Conservation (phyloP, 495 filamentous ascomycete species). For the Hyaloscypha hepaticicola region DNA sequence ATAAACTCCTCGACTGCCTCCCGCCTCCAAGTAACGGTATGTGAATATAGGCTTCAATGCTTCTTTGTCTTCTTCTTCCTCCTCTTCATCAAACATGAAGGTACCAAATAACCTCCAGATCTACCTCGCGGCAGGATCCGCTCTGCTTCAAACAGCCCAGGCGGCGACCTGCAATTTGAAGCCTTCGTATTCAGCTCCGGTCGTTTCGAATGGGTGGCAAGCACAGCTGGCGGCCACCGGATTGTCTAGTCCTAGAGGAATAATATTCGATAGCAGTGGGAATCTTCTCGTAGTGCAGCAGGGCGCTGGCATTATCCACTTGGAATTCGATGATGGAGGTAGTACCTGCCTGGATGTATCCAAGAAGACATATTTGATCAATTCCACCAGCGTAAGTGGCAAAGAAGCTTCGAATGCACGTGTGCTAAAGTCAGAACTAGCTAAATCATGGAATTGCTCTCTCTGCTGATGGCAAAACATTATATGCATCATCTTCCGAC, state of each 20-base stretch:
- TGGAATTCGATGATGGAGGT: slow-evolving; percentile 50
- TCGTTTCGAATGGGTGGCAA: slow-evolving; percentile 55
- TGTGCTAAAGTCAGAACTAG: slow-evolving; percentile 30
- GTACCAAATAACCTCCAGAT: not conserved
- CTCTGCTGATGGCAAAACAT: slow-evolving; percentile 56
- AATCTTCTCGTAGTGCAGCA: slow-evolving; percentile 61
- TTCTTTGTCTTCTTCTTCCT: not conserved
- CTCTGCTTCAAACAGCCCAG: not conserved
- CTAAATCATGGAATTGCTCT: slow-evolving; percentile 69
- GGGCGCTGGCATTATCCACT: slow-evolving; percentile 51
- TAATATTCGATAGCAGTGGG: slow-evolving; percentile 59
- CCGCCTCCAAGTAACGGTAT: not conserved
- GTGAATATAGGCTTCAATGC: not conserved
- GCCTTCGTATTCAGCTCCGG: slow-evolving; percentile 36
- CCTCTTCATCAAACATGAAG: slow-evolving; percentile 1
- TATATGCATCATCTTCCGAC: slow-evolving; percentile 61
- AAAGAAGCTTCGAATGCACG: slow-evolving; percentile 18
- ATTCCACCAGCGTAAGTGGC: slow-evolving; percentile 40
- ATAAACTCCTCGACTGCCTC: not conserved
- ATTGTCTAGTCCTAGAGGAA: slow-evolving; percentile 53
- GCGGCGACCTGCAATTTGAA: slow-evolving; percentile 17
- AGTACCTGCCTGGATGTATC: slow-evolving; percentile 48
- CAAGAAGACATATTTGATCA: slow-evolving; percentile 39
- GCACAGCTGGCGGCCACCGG: slow-evolving; percentile 54
- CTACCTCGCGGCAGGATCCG: not conserved